phyloP scores from a whole-genome alignment of 352 stramenopile genomes.

The Pythium biforme region DNA sequence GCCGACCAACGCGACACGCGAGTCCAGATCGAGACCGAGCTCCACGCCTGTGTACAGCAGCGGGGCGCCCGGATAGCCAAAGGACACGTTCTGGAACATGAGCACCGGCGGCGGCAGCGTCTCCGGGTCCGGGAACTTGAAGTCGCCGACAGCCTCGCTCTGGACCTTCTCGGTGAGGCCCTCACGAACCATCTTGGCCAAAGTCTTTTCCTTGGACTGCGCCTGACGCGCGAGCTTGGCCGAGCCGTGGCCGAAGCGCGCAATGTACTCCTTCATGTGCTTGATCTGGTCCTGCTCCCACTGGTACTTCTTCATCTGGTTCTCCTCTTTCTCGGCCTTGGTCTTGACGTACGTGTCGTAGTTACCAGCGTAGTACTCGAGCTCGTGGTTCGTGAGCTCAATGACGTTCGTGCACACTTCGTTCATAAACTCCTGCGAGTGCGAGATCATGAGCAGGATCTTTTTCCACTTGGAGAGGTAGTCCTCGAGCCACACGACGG shows the following conservation, averaged over 20 bases:
- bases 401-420: conserved; percentile 98
- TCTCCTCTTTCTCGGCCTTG: conserved; percentile 95
- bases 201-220: conserved; percentile 98
- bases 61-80: conserved; percentile 92
- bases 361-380: conserved; percentile 98
- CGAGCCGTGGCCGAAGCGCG: conserved; percentile 97
- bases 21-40: conserved; percentile 97
- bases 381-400: conserved; percentile 92
- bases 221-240: conserved; percentile 97
- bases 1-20: conserved; percentile 95
- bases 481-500: conserved; percentile 98
- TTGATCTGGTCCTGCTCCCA: conserved; percentile 98
- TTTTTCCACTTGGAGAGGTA: conserved; percentile 97
- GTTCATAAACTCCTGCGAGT: conserved; percentile 99
- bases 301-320: conserved; percentile 98
- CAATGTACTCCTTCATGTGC: conserved; percentile 99
- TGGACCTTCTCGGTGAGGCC: conserved; percentile 95
- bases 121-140: conserved; percentile 97
- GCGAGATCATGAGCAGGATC: conserved; percentile 96
- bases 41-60: conserved; percentile 93
- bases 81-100: conserved; percentile 97
- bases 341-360: conserved; percentile 98
- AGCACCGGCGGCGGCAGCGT: conserved; percentile 94
- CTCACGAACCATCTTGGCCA: conserved; percentile 97
- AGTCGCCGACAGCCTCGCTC: conserved; percentile 85